Evolutionary conservation across 2,329 filamentous ascomycete species (phyloP).

Genomic region (Penicillium sclerotiorum): DNA sequence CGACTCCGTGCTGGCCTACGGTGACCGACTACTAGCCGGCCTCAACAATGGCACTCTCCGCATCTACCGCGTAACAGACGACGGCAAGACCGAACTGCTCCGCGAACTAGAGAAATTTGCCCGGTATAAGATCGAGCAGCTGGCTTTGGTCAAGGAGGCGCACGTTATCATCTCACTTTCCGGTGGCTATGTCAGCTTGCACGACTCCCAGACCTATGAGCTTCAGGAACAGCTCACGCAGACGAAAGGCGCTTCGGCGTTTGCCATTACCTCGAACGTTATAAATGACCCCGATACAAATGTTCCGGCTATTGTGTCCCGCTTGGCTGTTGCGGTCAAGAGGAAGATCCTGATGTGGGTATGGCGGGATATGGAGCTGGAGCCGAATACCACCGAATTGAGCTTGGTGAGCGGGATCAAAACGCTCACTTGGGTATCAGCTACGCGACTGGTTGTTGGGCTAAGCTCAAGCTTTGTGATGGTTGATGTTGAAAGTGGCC

Average conservation of each 20-base stretch:
- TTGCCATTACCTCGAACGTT: conserved; percentile 94
- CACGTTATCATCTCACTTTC: conserved; percentile 88
- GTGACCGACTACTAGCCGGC: conserved; percentile 88
- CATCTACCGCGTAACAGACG: conserved; percentile 76
- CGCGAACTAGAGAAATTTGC: conserved; percentile 96
- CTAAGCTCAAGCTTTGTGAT: conserved; percentile 90
- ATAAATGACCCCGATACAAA: conserved; percentile 84
- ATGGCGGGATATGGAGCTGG: conserved; percentile 93
- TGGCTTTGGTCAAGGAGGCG: conserved; percentile 93
- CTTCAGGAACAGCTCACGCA: conserved; percentile 77
- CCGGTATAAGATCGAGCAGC: conserved; percentile 83
- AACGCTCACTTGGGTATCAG: conserved; percentile 87
- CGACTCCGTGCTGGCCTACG: conserved; percentile 90
- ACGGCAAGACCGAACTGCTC: conserved; percentile 74
- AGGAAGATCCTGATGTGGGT: conserved; percentile 86
- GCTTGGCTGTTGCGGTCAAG: conserved; percentile 90
- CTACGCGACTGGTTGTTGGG: conserved; percentile 82
- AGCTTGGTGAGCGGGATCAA: conserved; percentile 80
- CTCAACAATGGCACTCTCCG: conserved; percentile 86
- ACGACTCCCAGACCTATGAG: conserved; percentile 84
- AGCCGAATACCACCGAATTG: conserved; percentile 72
- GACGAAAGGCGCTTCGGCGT: conserved; percentile 85
- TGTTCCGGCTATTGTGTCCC: conserved; percentile 89
- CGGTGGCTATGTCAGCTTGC: conserved; percentile 83
- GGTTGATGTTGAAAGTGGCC: conserved; percentile 76